Evolutionary conservation across 768 basidiomycete species (phyloP), one percentile per base, ranked within the genome.

Genomic region (Candolleomyces efflorescens): DNA sequence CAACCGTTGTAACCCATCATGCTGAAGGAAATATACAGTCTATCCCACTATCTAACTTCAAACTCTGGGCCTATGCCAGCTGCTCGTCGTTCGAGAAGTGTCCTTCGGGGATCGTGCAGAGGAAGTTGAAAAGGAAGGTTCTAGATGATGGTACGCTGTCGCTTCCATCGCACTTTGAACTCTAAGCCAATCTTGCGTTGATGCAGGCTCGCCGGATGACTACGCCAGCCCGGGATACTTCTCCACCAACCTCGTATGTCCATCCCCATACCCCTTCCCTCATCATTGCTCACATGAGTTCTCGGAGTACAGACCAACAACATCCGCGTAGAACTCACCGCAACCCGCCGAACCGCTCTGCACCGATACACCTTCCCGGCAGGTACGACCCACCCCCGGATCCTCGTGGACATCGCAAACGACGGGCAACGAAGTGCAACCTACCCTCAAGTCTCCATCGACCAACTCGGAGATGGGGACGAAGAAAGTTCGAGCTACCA

Each of bases 161-260:
- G 43, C 9, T 17, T 37, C 26, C n/a, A n/a, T 20, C 15, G 36
- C 23, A 37, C 3, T 11, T 2, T 24, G 38, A 23, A 46, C 18
- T 12, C 3, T 38, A 27, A 26, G 18, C 41, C 51, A 39, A 47
- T 59, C 3, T 23, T 22, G 27, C 6, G 20, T 26, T 2, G 9
- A 9, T 10, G 3, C 37, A 85, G 83, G 83, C 12, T 72, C 74
- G 32, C 80, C 83, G 3, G 84, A 86, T 58, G 85, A 87, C 61
- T 76, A 74, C 57, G 83, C 84, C 3, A 81, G 82, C 15, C 86
- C 85, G 0, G 86, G 86, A 50, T 87, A 86, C 65, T 87, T 87
- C 64, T 77, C 84, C 0, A 79, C 82, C 1, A 85, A 85, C 62
- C 69, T 86, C 27, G 83, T 82, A 57, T 15, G 73, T 65, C 36